phyloP scores from a whole-genome alignment of 495 filamentous ascomycete genomes.

The Talaromyces thailandensis region DNA sequence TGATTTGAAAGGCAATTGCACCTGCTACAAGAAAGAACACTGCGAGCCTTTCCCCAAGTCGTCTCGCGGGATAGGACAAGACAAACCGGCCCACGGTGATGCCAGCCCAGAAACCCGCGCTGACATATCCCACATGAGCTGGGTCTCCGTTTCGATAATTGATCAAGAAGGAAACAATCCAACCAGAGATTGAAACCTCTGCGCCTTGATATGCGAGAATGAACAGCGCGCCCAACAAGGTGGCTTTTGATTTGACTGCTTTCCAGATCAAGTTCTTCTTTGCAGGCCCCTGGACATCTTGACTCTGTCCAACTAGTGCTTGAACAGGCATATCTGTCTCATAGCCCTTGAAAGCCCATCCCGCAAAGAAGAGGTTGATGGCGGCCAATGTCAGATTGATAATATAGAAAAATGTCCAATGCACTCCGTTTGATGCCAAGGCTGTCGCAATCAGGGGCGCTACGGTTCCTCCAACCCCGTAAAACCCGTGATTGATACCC shows the following conservation, averaged over 20 bases:
- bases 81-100: constrained; percentile 62
- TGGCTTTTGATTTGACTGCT: constrained; percentile 48
- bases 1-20: constrained; percentile 56
- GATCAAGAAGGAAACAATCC: constrained; percentile 76
- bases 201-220: constrained; percentile 78
- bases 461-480: constrained; percentile 64
- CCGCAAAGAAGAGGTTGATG: constrained; percentile 37
- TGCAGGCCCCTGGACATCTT: constrained; percentile 9
- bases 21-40: constrained; percentile 51
- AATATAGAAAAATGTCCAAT: constrained; percentile 25
- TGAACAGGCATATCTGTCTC: constrained; percentile 21
- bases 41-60: constrained; percentile 58
- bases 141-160: constrained; percentile 57
- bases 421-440: constrained; percentile 27
- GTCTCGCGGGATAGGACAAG: constrained; percentile 52
- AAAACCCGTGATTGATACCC: constrained; percentile 56
- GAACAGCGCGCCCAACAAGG: constrained; percentile 63
- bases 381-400: constrained; percentile 29
- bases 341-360: constrained; percentile 47
- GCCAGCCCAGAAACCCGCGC: constrained; percentile 67
- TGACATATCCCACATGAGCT: constrained; percentile 65
- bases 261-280: constrained; percentile 23
- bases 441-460: constrained; percentile 67
- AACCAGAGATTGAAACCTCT: constrained; percentile 69
- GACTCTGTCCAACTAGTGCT: neutral